Conservation (phyloP, 2,329 filamentous ascomycete species). For the Chalara sp. region DNA sequence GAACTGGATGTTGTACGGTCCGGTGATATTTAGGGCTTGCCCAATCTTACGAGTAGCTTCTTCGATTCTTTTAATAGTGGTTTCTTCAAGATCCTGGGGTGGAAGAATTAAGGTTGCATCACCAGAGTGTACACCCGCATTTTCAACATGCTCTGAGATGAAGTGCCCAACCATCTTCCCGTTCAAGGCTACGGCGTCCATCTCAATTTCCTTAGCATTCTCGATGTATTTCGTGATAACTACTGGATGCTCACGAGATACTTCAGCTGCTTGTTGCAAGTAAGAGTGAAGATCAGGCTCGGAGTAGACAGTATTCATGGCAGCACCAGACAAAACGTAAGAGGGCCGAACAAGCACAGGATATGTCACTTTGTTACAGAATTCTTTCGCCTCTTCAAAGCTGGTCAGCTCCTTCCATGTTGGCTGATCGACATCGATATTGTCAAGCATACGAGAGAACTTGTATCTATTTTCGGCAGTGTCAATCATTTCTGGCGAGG, state of each 20-base stretch:
- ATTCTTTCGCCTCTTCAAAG: slow-evolving; percentile 80
- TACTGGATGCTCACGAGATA: slow-evolving; percentile 91
- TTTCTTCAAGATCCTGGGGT: slow-evolving; percentile 83
- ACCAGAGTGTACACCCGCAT: slow-evolving; percentile 96
- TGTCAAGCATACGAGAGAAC: slow-evolving; percentile 95
- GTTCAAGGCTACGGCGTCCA: slow-evolving; percentile 93
- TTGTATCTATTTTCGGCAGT: slow-evolving; percentile 96
- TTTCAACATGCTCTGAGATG: slow-evolving; percentile 97
- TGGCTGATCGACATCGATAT: slow-evolving; percentile 91
- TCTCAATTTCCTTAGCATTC: slow-evolving; percentile 98
- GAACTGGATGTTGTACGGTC: slow-evolving; percentile 98
- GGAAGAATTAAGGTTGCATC: slow-evolving; percentile 93
- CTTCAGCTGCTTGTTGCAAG: slow-evolving; percentile 82
- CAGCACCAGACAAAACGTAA: slow-evolving; percentile 92
- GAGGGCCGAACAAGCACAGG: slow-evolving; percentile 93
- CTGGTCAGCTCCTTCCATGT: slow-evolving; percentile 97
- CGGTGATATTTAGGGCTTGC: slow-evolving; percentile 87
- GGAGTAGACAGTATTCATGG: slow-evolving; percentile 99
- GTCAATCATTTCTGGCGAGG: slow-evolving; percentile 98
- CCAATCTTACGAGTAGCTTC: slow-evolving; percentile 95
- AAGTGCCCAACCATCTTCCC: slow-evolving; percentile 91
- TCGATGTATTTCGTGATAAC: slow-evolving; percentile 99
- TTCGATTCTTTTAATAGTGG: slow-evolving; percentile 85
- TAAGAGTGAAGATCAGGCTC: slow-evolving; percentile 86
- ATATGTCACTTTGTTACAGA: slow-evolving; percentile 85